Evolutionary conservation across 805 yeast genomes (phyloP).

Genomic region (Candida michaelii): DNA sequence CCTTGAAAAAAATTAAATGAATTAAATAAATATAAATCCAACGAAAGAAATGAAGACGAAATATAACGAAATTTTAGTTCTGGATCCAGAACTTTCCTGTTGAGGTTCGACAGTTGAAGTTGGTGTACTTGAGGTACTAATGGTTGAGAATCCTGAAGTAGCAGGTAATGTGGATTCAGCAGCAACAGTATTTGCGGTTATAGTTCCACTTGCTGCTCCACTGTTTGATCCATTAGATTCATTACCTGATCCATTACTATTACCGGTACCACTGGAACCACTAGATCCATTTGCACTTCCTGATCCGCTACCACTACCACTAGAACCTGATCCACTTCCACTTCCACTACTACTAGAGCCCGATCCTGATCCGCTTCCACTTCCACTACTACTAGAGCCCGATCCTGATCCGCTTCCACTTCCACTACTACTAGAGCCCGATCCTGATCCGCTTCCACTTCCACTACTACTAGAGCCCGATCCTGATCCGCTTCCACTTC

Average conservation of each 20-base stretch:
- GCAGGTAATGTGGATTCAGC: neutral
- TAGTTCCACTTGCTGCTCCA: neutral
- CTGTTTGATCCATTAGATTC: neutral
- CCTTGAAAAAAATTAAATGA: neutral
- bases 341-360: too few species aligned
- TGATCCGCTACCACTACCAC: neutral
- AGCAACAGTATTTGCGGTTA: neutral
- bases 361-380: too few species aligned
- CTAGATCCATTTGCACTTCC: neutral
- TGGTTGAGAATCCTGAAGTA: neutral
- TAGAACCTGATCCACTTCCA: too few species aligned
- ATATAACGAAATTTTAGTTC: neutral
- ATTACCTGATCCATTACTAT: slow-evolving; percentile 7
- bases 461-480: too few species aligned
- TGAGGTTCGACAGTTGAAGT: neutral
- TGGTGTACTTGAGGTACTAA: neutral
- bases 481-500: too few species aligned
- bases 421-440: too few species aligned
- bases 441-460: too few species aligned
- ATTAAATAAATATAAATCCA: neutral
- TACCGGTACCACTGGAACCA: neutral
- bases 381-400: too few species aligned
- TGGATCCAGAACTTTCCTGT: neutral
- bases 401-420: too few species aligned
- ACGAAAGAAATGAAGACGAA: neutral